These are phyloP conservation scores for Camelina neglecta DNA, from an alignment of 345 rosid species.

Conservation along the genomic window DNA sequence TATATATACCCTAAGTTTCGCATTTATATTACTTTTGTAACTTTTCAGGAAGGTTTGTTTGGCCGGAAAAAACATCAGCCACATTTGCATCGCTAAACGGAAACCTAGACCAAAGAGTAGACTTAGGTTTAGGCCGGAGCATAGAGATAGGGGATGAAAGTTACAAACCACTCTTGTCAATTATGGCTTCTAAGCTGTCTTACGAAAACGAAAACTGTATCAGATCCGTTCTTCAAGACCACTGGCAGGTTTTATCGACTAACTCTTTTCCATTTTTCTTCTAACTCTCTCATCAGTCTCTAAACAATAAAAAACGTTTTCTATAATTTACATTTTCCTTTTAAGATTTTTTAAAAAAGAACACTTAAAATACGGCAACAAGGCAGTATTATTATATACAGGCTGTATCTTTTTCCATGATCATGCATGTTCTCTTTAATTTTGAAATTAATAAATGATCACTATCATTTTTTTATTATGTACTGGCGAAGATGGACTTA, in stretches of 20 bases:
- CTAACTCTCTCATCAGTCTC: too few relatives aligned
- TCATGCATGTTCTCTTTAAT: neutral
- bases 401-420: neutral
- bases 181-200: neutral
- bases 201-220: neutral
- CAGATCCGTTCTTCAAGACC: neutral
- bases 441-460: too few relatives aligned
- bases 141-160: neutral
- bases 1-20: neutral
- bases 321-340: too few relatives aligned
- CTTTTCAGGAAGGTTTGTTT: neutral
- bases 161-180: neutral
- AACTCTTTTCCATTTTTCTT: neutral
- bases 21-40: neutral
- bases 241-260: neutral
- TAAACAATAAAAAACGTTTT: too few relatives aligned
- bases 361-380: too few relatives aligned
- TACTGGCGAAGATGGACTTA: neutral
- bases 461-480: neutral
- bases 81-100: neutral
- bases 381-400: too few relatives aligned
- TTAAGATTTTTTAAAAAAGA: too few relatives aligned
- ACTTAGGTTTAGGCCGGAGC: neutral
- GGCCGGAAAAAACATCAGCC: neutral
- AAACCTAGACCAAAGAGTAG: neutral